Conservation (phyloP, 1,284 basidiomycete genomes). For the Jaminaea rosea region DNA sequence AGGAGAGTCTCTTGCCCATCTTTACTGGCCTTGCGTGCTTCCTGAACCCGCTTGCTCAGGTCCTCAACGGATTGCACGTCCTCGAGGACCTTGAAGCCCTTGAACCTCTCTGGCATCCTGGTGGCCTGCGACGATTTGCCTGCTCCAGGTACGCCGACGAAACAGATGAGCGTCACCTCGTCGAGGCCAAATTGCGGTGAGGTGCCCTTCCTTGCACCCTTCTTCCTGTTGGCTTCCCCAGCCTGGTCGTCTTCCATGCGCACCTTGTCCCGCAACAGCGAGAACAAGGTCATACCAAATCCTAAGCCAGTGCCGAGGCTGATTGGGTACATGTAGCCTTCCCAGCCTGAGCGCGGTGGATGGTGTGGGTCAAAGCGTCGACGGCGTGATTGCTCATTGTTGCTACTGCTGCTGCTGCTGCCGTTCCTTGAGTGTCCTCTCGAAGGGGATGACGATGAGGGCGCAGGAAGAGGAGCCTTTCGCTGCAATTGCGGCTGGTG, state of each 20-base stretch:
- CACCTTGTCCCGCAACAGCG: not conserved
- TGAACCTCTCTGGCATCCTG: constrained; percentile 20
- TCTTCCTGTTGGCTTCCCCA: not conserved
- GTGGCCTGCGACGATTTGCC: constrained; percentile 27
- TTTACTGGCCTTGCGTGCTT: constrained; percentile 5
- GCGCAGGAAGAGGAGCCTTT: too few species aligned
- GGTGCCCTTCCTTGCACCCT: not conserved
- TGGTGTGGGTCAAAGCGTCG: too few species aligned
- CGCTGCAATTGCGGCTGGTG: too few species aligned
- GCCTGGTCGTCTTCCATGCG: not conserved
- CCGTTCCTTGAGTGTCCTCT: too few species aligned
- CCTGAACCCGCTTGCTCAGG: not conserved
- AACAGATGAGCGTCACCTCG: constrained; percentile 15
- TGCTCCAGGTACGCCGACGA: constrained; percentile 18
- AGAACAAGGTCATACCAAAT: not conserved
- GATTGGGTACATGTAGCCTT: not conserved
- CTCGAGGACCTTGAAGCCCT: constrained; percentile 10
- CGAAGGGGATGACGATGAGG: too few species aligned
- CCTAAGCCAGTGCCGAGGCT: not conserved
- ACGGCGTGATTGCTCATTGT: too few species aligned
- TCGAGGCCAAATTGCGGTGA: constrained; percentile 14
- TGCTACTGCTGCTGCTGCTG: too few species aligned
- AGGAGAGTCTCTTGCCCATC: constrained; percentile 11
- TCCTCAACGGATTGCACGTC: constrained; percentile 11
- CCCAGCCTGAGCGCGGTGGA: not conserved